Evolutionary conservation across 495 filamentous ascomycete species (phyloP), one percentile per base, ranked within the genome.

Genomic region (Podospora appendiculata): DNA sequence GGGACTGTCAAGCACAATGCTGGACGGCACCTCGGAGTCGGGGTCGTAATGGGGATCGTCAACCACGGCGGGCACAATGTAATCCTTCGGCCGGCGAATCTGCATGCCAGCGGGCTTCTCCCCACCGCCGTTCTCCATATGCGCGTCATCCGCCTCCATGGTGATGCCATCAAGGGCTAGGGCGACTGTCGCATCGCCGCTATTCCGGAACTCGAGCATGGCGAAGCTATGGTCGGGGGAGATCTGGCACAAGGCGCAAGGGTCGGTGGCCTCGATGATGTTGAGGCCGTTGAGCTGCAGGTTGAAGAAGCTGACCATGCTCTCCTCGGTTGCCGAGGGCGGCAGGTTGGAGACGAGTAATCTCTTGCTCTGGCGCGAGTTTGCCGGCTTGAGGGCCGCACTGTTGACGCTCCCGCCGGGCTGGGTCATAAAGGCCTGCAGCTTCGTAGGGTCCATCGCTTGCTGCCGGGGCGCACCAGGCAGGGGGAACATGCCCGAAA

Each of bases 401-500:
- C 78, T 90, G 48, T 84, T 87, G 34, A 69, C 69, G 25, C 6
- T 32, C 47, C 84, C 85, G 41, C 80, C 84, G 35, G 91, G 86
- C 63, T 92, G 91, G 68, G 82, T 88, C 85, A 96, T 92, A 69
- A 99, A 93, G 32, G 91, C 89, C 71, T 96, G 89, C 39, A 99
- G 80, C 58, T 90, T 90, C 43, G 83, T 88, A 19, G 94, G 91
- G 57, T 98, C 93, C 88, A 98, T 94, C 4, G 91, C 89, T 62
- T 96, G 90, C 60, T 95, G 90, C 56, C 94, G 83, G 46, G 93
- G 93, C 41, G 92, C 93, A 54, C 93, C 93, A 6, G 93, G 93
- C 8, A 99, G 82, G 52, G 93, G 91, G 75, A 99, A 99, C 93
- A 97, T 96, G 71, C 89, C 89, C n/a, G 93, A 99, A 35, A 99